Evolutionary conservation across 148 eudicot genomes (phyloP).

Genomic region (Nyssa sinensis): DNA sequence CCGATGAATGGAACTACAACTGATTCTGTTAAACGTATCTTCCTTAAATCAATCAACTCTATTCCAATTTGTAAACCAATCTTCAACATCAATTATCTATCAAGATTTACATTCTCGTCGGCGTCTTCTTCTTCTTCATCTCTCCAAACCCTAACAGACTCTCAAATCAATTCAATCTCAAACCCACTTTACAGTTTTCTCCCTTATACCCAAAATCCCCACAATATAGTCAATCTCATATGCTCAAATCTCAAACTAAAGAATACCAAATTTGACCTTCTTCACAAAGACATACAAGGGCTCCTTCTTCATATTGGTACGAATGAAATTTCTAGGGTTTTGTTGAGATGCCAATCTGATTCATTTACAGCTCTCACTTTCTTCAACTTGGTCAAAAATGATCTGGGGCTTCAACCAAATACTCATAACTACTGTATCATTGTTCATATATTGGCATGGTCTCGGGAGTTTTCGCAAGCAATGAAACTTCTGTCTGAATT

Average conservation of each 20-base stretch:
- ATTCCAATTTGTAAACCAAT: background rate
- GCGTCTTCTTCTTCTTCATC: conserved; percentile 28
- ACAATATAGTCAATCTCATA: conserved; percentile 55
- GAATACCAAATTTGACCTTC: conserved; percentile 19
- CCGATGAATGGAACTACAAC: conserved; percentile 11
- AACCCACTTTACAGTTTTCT: conserved; percentile 69
- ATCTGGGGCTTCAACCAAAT: conserved; percentile 48
- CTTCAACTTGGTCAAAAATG: conserved; percentile 74
- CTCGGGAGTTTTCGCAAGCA: conserved; percentile 46
- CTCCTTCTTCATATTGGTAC: conserved; percentile 57
- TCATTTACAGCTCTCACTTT: conserved; percentile 55
- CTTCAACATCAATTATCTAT: background rate
- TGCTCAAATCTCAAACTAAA: conserved; percentile 46
- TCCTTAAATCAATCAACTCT: background rate
- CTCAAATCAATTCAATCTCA: conserved; percentile 33
- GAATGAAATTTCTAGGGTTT: conserved; percentile 60
- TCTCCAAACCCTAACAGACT: conserved; percentile 18
- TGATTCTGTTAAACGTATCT: background rate
- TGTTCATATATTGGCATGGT: conserved; percentile 70
- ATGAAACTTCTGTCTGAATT: conserved; percentile 60
- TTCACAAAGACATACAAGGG: conserved; percentile 34
- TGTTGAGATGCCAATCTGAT: conserved; percentile 84
- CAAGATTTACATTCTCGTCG: conserved; percentile 6
- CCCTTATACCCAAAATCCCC: conserved; percentile 65
- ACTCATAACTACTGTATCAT: conserved; percentile 54